Conservation (phyloP, 306 rosid species). For the Rosa chinensis region DNA sequence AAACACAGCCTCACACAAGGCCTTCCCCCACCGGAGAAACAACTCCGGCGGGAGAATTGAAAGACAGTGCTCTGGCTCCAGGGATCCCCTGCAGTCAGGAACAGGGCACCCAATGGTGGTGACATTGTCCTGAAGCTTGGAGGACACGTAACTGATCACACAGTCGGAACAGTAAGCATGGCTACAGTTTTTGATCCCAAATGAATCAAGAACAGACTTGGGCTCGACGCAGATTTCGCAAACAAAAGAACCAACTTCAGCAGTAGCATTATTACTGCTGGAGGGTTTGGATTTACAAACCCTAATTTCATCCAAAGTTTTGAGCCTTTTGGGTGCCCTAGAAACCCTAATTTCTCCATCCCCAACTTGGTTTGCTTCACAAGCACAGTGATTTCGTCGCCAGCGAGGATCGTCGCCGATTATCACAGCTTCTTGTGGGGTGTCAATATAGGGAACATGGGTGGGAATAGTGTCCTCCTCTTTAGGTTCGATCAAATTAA, state of each 20-base stretch:
- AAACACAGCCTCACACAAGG: conserved; percentile 32
- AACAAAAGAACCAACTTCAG: background rate
- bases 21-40: conserved; percentile 40
- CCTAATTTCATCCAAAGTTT: background rate
- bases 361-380: background rate
- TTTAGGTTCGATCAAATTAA: background rate
- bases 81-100: conserved; percentile 31
- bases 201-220: background rate
- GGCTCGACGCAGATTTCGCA: conserved; percentile 28
- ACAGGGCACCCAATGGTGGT: conserved; percentile 41
- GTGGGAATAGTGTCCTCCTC: background rate
- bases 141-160: conserved; percentile 35
- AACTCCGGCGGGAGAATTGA: conserved; percentile 37
- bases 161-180: conserved; percentile 60
- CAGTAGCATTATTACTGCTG: background rate
- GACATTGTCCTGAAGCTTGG: conserved; percentile 39
- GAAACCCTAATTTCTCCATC: background rate
- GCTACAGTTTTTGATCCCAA: conserved; percentile 20
- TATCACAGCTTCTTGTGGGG: background rate
- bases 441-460: background rate
- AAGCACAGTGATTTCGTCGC: background rate
- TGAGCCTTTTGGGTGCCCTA: background rate
- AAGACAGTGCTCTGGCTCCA: conserved; percentile 38
- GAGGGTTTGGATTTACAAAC: background rate
- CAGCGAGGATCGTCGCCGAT: background rate